Evolutionary conservation across 495 filamentous ascomycete genomes (phyloP).

Genomic region (Hamigera avellanea): DNA sequence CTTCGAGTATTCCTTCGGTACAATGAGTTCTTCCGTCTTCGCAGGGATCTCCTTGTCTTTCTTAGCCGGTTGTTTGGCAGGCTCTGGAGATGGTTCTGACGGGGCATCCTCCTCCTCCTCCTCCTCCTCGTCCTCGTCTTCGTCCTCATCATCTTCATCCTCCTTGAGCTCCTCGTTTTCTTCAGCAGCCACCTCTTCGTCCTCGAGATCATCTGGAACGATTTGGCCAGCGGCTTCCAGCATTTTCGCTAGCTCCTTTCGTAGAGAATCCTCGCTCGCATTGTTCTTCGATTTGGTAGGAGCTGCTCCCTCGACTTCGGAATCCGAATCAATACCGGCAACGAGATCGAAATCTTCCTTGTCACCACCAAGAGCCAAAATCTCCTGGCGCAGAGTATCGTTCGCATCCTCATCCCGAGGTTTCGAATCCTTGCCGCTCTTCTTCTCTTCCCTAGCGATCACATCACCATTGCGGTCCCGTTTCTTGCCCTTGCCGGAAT

Average conservation of each 20-base stretch:
- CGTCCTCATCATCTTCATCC: constrained; percentile 15
- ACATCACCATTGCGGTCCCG: constrained; percentile 40
- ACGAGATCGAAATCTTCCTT: constrained; percentile 63
- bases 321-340: constrained; percentile 47
- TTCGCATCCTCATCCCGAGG: constrained; percentile 13
- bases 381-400: constrained; percentile 51
- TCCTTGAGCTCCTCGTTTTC: constrained; percentile 17
- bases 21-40: constrained; percentile 8
- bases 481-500: constrained; percentile 30
- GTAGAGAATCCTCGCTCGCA: constrained; percentile 23
- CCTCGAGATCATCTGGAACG: constrained; percentile 29
- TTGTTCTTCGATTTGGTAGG: constrained; percentile 14
- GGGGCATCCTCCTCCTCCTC: constrained; percentile 24
- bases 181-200: constrained; percentile 36
- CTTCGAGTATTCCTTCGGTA: constrained; percentile 32
- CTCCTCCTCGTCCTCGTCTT: constrained; percentile 23
- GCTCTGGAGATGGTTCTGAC: constrained; percentile 18
- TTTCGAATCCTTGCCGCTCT: constrained; percentile 14
- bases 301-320: constrained; percentile 38
- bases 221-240: constrained; percentile 32
- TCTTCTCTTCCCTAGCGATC: constrained; percentile 25
- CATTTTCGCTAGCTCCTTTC: constrained; percentile 33
- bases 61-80: constrained; percentile 11
- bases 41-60: constrained; percentile 7
- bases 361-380: constrained; percentile 64